Evolutionary conservation across 176 grass and related monocot genomes (phyloP).

Genomic region (Triticum aestivum): IWGSC_CS_RefSeq_v2.1 NC_057813.1:247038913-247039412

Average conservation of each 20-base stretch:
- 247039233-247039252: slow-evolving; percentile 47
- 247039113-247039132: slow-evolving; percentile 78
- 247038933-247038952: slow-evolving; percentile 81
- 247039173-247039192: slow-evolving; percentile 71
- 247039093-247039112: slow-evolving; percentile 91
- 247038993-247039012: slow-evolving; percentile 70
- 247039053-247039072: slow-evolving; percentile 52
- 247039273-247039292: slow-evolving; percentile 54
- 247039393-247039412: slow-evolving; percentile 74
- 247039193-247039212: slow-evolving; percentile 50
- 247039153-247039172: slow-evolving; percentile 50
- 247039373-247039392: slow-evolving; percentile 91
- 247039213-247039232: slow-evolving; percentile 51
- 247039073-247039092: slow-evolving; percentile 81
- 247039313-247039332: slow-evolving; percentile 82
- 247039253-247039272: slow-evolving; percentile 49
- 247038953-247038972: slow-evolving; percentile 76
- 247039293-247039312: slow-evolving; percentile 76
- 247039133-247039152: slow-evolving; percentile 58
- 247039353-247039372: slow-evolving; percentile 90
- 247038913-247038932: slow-evolving; percentile 67
- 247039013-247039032: slow-evolving; percentile 75
- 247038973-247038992: slow-evolving; percentile 58
- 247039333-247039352: slow-evolving; percentile 80
- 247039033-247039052: slow-evolving; percentile 64